These are phyloP conservation scores for Ascobolus immersus DNA, from an alignment of 495 filamentous ascomycete genomes.

Conservation along the genomic window DNA sequence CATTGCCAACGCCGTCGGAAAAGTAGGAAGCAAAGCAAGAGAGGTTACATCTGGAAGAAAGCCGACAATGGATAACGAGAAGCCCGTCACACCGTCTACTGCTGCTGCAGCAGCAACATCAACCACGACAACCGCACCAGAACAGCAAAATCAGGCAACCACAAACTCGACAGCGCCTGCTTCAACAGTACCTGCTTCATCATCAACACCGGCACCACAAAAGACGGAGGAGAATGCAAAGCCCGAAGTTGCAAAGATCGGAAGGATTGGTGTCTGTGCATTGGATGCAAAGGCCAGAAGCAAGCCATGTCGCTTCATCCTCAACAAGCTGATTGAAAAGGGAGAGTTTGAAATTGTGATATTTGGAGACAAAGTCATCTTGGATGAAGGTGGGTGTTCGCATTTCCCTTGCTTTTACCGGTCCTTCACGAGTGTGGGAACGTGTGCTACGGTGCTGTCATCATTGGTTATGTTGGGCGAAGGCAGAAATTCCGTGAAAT, in stretches of 20 bases:
- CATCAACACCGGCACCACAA: slow-evolving; percentile 16
- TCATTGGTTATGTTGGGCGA: background rate
- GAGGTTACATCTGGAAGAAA: too few relatives aligned
- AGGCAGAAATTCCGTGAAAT: background rate
- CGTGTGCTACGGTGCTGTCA: background rate
- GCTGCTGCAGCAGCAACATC: slow-evolving; percentile 8
- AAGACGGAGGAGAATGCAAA: slow-evolving; percentile 9
- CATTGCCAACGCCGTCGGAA: too few relatives aligned
- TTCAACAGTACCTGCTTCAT: slow-evolving; percentile 2
- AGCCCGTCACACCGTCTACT: slow-evolving; percentile 1
- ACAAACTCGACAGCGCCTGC: background rate
- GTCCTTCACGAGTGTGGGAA: slow-evolving; percentile 1
- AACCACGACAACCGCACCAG: slow-evolving; percentile 1
- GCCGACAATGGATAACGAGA: too few relatives aligned
- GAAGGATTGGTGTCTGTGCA: slow-evolving; percentile 76
- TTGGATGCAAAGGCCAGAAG: slow-evolving; percentile 86
- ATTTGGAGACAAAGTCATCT: slow-evolving; percentile 93
- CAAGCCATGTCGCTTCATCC: slow-evolving; percentile 83
- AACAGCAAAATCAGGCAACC: background rate
- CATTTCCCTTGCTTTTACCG: too few relatives aligned
- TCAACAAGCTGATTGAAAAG: slow-evolving; percentile 70
- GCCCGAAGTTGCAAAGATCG: slow-evolving; percentile 18
- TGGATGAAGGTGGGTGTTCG: slow-evolving; percentile 49
- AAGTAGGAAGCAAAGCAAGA: too few relatives aligned
- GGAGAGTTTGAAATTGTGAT: slow-evolving; percentile 88